Base-by-base conservation (phyloP, 2,329 filamentous ascomycete genomes). In the Aureobasidium zeae region DNA sequence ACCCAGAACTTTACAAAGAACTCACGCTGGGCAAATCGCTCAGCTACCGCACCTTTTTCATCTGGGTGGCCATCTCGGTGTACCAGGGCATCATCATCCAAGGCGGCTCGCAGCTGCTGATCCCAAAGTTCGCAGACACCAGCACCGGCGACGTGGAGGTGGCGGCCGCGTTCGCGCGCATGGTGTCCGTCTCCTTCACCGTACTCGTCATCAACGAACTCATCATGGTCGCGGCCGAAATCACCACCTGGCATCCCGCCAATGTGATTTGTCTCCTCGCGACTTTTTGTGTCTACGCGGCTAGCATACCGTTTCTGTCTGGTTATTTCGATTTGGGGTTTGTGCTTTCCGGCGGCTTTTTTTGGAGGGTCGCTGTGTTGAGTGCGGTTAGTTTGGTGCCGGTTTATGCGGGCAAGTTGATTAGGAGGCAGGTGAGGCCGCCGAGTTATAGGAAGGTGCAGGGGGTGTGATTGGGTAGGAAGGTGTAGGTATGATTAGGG, bases 21-120 rank as follows among this genome's bases (percentile, higher is more conserved):
- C 72, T 98, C n/a, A 95, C 89, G 0, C 77, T 79, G 0, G 89
- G 89, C 8, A 81, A 84, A 11, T 87, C 83, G 4, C 73, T 98
- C 13, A 88, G 82, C 39, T 96, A 96, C 64, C 79, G 83, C 44
- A 94, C 87, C 9, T 98, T 98, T 67, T 94, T 95, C 67, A 79
- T 89, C 50, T 98, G 93, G 93, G 86, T 96, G 5, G 72, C 87
- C 12, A 86, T 98, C 9, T 93, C 85, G 26, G 78, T 98, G 52
- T 98, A 98, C 64, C 91, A 98, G 63, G 91, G 91, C 38, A 77
- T 84, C 51, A 81, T 96, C 59, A 96, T 98, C 56, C 89, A 98
- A 65, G 88, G 89, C n/a, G 74, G 95, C 10, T 81, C 83, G 1
- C 88, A 98, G 62, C 71, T 98, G 12, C 74, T 98, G 16, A 83